Percentiles rank a stretch among this genome's conserved stretches.
Evolutionary conservation across 1,284 basidiomycete species (phyloP).

Genomic region (Exobasidium rhododendri): DNA sequence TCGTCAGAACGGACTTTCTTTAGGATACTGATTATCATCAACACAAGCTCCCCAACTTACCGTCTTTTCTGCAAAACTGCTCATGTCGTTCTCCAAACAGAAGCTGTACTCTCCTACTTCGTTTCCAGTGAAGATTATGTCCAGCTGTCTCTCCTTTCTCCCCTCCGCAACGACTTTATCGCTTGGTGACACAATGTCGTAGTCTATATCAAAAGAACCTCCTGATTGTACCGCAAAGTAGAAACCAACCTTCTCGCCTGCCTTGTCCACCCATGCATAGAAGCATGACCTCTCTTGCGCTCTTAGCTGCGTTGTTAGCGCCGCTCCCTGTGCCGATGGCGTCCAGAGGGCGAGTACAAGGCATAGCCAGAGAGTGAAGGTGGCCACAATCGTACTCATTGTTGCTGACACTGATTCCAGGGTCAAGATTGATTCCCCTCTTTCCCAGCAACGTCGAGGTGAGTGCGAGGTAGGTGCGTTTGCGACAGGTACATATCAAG

Average conservation of each 20-base stretch:
- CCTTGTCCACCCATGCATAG: slow-evolving; percentile 94
- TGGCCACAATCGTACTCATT: background rate
- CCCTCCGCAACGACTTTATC: slow-evolving; percentile 83
- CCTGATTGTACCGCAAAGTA: slow-evolving; percentile 82
- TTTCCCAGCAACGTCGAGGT: background rate
- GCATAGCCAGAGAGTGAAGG: background rate
- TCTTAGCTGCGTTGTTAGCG: slow-evolving; percentile 79
- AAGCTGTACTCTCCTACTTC: slow-evolving; percentile 91
- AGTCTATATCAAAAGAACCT: slow-evolving; percentile 95
- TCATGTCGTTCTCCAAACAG: slow-evolving; percentile 87
- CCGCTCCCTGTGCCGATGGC: slow-evolving; percentile 58
- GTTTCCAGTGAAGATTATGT: slow-evolving; percentile 95
- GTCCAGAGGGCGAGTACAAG: background rate
- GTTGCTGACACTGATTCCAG: background rate
- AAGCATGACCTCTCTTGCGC: slow-evolving; percentile 88
- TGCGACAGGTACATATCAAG: background rate
- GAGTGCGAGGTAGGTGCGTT: background rate
- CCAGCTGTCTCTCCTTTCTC: slow-evolving; percentile 82
- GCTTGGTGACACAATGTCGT: slow-evolving; percentile 82
- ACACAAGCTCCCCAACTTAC: slow-evolving; percentile 18
- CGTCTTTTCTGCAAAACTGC: slow-evolving; percentile 43
- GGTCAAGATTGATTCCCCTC: too few species aligned
- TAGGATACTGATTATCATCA: background rate
- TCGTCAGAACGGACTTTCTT: background rate
- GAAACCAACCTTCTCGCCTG: slow-evolving; percentile 79